These are phyloP conservation scores for Plantago coronopus DNA, from an alignment of 305 asterid species.

Conservation along the genomic window DNA sequence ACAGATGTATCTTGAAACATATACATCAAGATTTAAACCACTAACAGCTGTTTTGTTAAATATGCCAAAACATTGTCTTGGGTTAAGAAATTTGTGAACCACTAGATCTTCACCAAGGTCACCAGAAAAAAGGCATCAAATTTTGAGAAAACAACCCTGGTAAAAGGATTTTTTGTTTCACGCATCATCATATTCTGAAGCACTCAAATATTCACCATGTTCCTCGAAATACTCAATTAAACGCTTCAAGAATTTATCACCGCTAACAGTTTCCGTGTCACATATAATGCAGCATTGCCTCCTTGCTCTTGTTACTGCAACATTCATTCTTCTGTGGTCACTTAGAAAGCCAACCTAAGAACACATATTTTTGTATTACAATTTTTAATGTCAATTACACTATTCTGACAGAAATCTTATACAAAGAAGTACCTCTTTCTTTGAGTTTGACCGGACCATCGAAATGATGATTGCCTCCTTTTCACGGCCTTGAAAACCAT, in stretches of 20 bases:
- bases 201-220: constrained; percentile 90
- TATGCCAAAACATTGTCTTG: too few species aligned
- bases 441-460: constrained; percentile 94
- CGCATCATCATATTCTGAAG: constrained; percentile 69
- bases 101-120: too few species aligned
- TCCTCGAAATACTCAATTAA: constrained; percentile 88
- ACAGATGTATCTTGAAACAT: too few species aligned
- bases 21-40: too few species aligned
- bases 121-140: too few species aligned
- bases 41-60: too few species aligned
- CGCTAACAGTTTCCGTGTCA: constrained; percentile 85
- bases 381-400: constrained; percentile 13
- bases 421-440: constrained; percentile 62
- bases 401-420: constrained; percentile 12
- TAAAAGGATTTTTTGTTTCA: constrained; percentile 22
- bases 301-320: constrained; percentile 97
- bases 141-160: too few species aligned
- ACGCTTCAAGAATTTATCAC: constrained; percentile 81
- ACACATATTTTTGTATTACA: constrained; percentile 10
- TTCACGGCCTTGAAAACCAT: constrained; percentile 98
- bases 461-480: constrained; percentile 97
- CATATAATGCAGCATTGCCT: constrained; percentile 87
- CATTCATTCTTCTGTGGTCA: constrained; percentile 93
- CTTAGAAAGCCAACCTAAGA: constrained; percentile 91
- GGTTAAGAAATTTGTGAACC: too few species aligned